Conservation (phyloP, 192 early-diverging fungal genomes). For the Rhizophagus sp. region DNA sequence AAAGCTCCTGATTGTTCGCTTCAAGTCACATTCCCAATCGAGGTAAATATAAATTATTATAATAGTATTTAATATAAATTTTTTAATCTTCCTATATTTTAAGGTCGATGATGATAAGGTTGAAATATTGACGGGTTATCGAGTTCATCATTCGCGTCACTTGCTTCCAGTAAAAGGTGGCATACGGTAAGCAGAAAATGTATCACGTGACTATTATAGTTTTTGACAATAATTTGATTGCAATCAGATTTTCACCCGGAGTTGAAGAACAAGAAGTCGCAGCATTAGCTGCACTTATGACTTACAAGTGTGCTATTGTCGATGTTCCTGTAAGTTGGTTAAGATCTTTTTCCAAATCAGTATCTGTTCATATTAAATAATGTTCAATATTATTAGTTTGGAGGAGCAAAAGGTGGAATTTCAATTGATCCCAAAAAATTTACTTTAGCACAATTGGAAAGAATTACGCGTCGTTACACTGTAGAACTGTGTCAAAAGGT, state of each 20-base stretch:
- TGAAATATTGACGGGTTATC: slow-evolving; percentile 75
- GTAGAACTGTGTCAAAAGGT: slow-evolving; percentile 83
- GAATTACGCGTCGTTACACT: slow-evolving; percentile 81
- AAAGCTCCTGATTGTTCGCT: slow-evolving; percentile 71
- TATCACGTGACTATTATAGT: neutral
- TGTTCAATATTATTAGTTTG: slow-evolving; percentile 36
- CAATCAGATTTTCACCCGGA: slow-evolving; percentile 57
- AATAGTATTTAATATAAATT: neutral
- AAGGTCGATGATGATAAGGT: slow-evolving; percentile 57
- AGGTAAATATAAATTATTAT: slow-evolving; percentile 27
- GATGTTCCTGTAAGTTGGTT: slow-evolving; percentile 60
- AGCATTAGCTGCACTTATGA: slow-evolving; percentile 82
- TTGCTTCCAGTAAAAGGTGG: slow-evolving; percentile 80
- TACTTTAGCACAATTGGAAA: slow-evolving; percentile 69
- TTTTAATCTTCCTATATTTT: neutral
- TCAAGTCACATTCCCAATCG: slow-evolving; percentile 78
- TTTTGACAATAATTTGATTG: neutral
- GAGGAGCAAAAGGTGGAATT: slow-evolving; percentile 82
- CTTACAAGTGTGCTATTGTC: slow-evolving; percentile 84
- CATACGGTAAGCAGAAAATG: slow-evolving; percentile 49
- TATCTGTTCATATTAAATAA: neutral
- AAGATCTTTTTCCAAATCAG: neutral
- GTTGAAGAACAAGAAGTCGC: slow-evolving; percentile 83
- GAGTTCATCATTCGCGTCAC: slow-evolving; percentile 84
- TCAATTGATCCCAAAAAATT: slow-evolving; percentile 79